Evolutionary conservation across 805 yeast genomes (phyloP), one percentile per base, ranked within the genome.

Genomic region (Sugiyamaella floridensis): DNA sequence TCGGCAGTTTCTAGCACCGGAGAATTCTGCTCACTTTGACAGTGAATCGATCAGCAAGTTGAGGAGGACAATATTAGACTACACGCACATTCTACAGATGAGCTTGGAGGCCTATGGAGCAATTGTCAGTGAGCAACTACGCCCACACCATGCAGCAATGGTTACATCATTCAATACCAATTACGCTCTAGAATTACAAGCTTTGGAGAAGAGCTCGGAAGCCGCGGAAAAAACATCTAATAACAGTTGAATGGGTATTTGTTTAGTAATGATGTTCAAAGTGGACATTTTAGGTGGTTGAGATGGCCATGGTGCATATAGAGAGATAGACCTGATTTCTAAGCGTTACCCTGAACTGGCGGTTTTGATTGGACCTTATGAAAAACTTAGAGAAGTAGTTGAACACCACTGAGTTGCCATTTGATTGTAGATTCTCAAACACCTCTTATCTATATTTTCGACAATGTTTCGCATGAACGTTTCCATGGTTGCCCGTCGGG

Each of bases 31-130:
- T 10, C 61, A 57, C n/a, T 57, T 64, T 48, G 61, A 65, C 76
- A 64, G 71, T 63, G 55, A 72, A 63, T 52, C 62, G 8, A 59
- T 58, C 26, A 40, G 43, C 11, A 16, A 44, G 10, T 11, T 44
- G 2, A 44, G 29, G n/a, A n/a, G 19, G 22, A 80, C 86, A 8
- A 86, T 86, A 67, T 74, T 80, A 62, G 89, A 85, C 63, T 75
- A 89, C 64, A 79, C 88, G 2, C 64, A 74, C n/a, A 76, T 84
- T 26, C 72, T 89, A 62, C 76, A 75, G 66, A 72, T 85, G 49
- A 82, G 93, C 64, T 73, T 89, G 54, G 71, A 75, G 18, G 73
- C 87, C 46, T 96, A 89, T 65, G 86, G 82, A 1, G 75, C 78
- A 58, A 71, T 86, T 54, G 76, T 86, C 14, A 80, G 86, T 1